Base-by-base conservation (phyloP, 2,329 filamentous ascomycete genomes). In the Monosporascus ibericus region DNA sequence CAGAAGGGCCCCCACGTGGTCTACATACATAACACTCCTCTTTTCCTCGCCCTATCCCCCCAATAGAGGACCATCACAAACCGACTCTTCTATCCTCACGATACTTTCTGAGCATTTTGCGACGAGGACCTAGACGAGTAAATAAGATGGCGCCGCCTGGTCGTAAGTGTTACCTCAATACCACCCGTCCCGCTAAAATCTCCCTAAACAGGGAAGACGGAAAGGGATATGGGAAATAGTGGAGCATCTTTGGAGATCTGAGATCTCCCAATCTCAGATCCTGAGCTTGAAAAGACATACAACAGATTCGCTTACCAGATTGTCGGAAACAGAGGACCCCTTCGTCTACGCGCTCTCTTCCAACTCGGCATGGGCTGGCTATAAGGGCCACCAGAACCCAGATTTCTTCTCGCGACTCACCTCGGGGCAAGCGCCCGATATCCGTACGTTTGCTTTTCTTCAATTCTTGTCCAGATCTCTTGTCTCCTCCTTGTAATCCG, bases 351-450 rank as follows among this genome's bases (percentile, higher is more conserved):
- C 84, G 55, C 70, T 91, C 62, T 78, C 79, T 70, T 82, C 79
- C 61, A 91, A 91, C 73, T 80, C 82, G 58, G 76, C 83, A 59
- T 92, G 87, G 85, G 84, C 85, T 38, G 75, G 78, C 53, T 81
- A 85, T 61, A 85, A 84, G 58, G 70, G 77, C 48, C 75, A 82
- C 57, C 76, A 84, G 62, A 82, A 91, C 58, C 87, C 88, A 2
- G 75, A 82, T 17, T 85, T 90, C 72, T 90, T 92, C 72, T 73
- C 80, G 47, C 81, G 77, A 54, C 77, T 89, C 48, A 82, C 85
- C 27, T 74, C 76, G 55, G 86, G 86, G 57, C 88, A 92, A 69
- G 71, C 78, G 2, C 84, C 85, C 9, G 72, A 78, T 55, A 84
- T 86, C 57, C 77, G 78, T 81, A 68, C 64, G 76, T 72, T 44